These are phyloP conservation scores for Acacia melanoxylon DNA, from an alignment of 306 rosid species.

Conservation along the genomic window DNA sequence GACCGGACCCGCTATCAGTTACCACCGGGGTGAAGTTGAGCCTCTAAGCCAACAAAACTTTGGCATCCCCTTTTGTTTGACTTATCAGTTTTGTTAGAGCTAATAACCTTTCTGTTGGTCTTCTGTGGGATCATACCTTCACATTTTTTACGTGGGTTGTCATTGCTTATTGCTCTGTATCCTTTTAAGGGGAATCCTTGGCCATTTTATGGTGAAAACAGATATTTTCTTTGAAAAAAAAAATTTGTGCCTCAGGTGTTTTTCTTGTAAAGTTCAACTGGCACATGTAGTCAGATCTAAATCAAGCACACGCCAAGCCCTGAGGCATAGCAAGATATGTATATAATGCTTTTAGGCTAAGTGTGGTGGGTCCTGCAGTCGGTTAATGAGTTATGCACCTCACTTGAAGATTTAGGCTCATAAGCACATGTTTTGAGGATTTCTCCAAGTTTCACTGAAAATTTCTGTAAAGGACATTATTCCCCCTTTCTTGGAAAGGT, in stretches of 20 bases:
- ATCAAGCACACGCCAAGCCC: not conserved
- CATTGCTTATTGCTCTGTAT: slow-evolving; percentile 1
- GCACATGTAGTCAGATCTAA: not conserved
- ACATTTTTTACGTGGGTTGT: not conserved
- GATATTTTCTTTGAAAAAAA: not conserved
- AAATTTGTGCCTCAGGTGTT: not conserved
- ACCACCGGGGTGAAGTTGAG: not conserved
- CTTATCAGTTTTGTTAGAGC: slow-evolving; percentile 21
- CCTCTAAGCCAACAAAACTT: not conserved
- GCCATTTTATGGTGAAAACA: not conserved
- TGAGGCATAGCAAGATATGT: not conserved
- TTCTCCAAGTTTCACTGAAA: not conserved
- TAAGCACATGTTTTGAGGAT: not conserved
- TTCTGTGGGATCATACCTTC: slow-evolving; percentile 18
- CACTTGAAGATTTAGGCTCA: not conserved
- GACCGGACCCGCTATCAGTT: not conserved
- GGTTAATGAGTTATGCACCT: not conserved
- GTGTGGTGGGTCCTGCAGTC: not conserved
- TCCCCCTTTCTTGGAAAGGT: not conserved
- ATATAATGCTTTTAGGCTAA: not conserved
- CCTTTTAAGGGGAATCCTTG: not conserved
- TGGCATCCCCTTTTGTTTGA: not conserved
- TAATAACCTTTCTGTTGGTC: not conserved
- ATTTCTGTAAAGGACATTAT: not conserved
- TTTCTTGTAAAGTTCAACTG: not conserved